A percentile compares a stretch with the other conserved stretches of the same genome.
Conservation (phyloP, 2,329 filamentous ascomycete species). For the Zasmidium cellare region DNA sequence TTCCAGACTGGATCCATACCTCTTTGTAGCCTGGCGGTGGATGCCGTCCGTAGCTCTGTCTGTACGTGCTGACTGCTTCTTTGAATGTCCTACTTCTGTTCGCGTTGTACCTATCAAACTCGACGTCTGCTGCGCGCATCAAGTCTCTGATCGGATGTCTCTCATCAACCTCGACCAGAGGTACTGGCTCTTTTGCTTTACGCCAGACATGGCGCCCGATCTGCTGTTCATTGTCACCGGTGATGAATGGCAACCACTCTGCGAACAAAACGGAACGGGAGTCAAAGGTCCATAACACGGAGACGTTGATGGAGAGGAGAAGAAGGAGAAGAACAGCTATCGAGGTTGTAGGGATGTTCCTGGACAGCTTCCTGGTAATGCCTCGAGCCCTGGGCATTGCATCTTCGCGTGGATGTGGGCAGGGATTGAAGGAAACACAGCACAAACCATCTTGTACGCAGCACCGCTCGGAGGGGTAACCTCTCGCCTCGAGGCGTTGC, state of each 20-base stretch:
- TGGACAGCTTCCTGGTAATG: too few relatives aligned
- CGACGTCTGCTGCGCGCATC: constrained; percentile 38
- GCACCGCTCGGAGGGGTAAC: too few relatives aligned
- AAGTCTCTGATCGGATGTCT: constrained; percentile 21
- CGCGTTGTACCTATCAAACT: constrained; percentile 26
- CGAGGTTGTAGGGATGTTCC: background rate
- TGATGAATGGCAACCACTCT: constrained; percentile 14
- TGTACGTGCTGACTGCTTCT: constrained; percentile 57
- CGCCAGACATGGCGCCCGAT: constrained; percentile 14
- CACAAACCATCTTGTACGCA: too few relatives aligned
- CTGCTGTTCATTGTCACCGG: constrained; percentile 5
- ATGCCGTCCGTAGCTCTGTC: constrained; percentile 50
- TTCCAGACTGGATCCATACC: background rate
- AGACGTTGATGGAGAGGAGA: constrained; percentile 10
- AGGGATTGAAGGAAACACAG: too few relatives aligned
- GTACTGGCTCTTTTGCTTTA: constrained; percentile 11
- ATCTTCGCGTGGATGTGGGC: background rate
- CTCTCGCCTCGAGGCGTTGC: too few relatives aligned
- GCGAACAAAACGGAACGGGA: constrained; percentile 5
- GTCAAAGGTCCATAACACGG: constrained; percentile 3
- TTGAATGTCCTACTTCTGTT: constrained; percentile 50
- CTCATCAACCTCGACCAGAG: constrained; percentile 8
- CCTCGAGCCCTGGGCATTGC: background rate
- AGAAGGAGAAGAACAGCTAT: constrained; percentile 1
- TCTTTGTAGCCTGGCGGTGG: background rate